Evolutionary conservation across 352 stramenopile species (phyloP).

Genomic region (Lagenidium sp.): DNA sequence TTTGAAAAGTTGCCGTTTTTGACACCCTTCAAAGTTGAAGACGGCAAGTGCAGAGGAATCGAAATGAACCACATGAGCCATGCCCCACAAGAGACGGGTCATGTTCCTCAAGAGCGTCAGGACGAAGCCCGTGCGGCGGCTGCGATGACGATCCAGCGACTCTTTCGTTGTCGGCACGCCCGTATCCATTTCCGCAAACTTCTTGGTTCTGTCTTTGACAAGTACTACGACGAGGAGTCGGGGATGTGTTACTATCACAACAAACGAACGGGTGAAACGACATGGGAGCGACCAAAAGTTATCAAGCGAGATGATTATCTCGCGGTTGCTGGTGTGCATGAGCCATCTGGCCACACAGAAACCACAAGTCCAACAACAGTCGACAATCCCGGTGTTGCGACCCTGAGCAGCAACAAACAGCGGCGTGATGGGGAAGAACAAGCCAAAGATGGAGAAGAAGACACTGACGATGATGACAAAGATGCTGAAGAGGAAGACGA

Average conservation of each 20-base stretch:
- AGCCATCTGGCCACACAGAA: background rate
- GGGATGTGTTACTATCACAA: slow-evolving; percentile 69
- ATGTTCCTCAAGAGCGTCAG: too few species aligned
- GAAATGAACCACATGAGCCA: too few species aligned
- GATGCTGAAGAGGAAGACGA: slow-evolving; percentile 7
- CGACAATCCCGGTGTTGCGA: background rate
- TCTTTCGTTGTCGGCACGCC: slow-evolving; percentile 47
- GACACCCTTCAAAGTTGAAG: too few species aligned
- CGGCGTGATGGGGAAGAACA: slow-evolving; percentile 6
- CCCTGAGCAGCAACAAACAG: slow-evolving; percentile 13
- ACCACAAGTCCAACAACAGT: slow-evolving; percentile 4
- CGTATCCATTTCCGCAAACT: slow-evolving; percentile 26
- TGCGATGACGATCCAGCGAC: slow-evolving; percentile 36
- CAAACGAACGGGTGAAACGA: slow-evolving; percentile 52
- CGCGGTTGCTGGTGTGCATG: slow-evolving; percentile 17
- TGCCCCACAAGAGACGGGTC: too few species aligned
- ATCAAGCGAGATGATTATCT: slow-evolving; percentile 41
- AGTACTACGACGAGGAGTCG: slow-evolving; percentile 63
- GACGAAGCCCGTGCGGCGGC: slow-evolving; percentile 15
- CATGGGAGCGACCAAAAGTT: slow-evolving; percentile 61
- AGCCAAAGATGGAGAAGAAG: slow-evolving; percentile 8
- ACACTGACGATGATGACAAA: slow-evolving; percentile 5
- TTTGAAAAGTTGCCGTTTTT: too few species aligned
- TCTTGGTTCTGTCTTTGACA: slow-evolving; percentile 50
- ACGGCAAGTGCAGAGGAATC: too few species aligned